Conservation (phyloP, 2,329 filamentous ascomycete genomes). For the Hymenoscyphus infarciens region DNA sequence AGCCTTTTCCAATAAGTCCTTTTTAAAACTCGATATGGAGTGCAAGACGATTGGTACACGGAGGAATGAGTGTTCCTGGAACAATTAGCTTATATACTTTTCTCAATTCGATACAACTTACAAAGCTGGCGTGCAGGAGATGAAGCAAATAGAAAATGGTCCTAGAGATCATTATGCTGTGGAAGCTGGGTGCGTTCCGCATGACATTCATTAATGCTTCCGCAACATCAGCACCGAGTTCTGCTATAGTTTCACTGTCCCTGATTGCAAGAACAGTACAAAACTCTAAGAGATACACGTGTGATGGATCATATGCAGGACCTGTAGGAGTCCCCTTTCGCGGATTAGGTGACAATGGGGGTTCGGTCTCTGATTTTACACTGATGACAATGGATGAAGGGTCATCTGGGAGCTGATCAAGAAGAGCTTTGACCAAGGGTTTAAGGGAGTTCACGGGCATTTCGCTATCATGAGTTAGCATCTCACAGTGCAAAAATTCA, state of each 20-base stretch:
- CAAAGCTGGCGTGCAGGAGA: constrained; percentile 79
- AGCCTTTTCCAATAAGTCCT: constrained; percentile 71
- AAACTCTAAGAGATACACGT: constrained; percentile 89
- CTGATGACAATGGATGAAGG: constrained; percentile 76
- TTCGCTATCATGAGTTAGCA: constrained; percentile 43
- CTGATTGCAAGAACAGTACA: constrained; percentile 77
- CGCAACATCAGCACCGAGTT: constrained; percentile 74
- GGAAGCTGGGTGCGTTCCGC: constrained; percentile 72
- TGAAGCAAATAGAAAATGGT: constrained; percentile 83
- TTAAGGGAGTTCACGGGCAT: constrained; percentile 58
- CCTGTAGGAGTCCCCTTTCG: constrained; percentile 49
- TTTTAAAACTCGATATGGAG: constrained; percentile 81
- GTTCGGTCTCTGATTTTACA: constrained; percentile 80
- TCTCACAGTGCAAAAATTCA: not conserved
- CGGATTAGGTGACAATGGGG: constrained; percentile 57
- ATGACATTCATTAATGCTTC: constrained; percentile 78
- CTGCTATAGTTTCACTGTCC: constrained; percentile 67
- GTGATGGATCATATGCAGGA: constrained; percentile 75
- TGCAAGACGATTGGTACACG: constrained; percentile 90
- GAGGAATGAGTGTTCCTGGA: constrained; percentile 81
- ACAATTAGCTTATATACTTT: constrained; percentile 28
- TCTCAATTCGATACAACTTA: constrained; percentile 44
- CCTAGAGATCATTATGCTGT: constrained; percentile 79
- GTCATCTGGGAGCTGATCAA: constrained; percentile 85
- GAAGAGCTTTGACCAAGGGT: constrained; percentile 66